Evolutionary conservation across 2,329 filamentous ascomycete genomes (phyloP), one percentile per base, ranked within the genome.

Genomic region (Coniochaeta ligniaria): DNA sequence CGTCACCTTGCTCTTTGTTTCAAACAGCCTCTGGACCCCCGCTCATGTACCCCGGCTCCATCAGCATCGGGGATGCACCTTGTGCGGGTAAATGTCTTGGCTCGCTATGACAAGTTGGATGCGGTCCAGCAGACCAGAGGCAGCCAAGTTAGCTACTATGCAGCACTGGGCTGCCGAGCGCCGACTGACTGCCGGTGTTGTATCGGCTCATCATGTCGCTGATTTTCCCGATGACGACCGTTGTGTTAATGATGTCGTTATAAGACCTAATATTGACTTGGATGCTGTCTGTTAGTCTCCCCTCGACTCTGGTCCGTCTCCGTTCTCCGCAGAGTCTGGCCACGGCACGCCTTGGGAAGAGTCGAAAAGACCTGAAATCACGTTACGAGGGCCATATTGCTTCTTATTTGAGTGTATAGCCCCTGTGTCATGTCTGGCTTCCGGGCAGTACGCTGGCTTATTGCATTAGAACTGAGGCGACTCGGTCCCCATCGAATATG

Each of bases 1-100:
- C 24, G 47, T 52, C 47, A 52, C 14, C 47, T 31, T 52, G 26
- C 47, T 50, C 47, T 52, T 28, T 26, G 47, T 52, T 52, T 52
- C 24, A 52, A 52, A 52, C 47, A 31, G 31, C 24, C 26, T 47
- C 47, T 60, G 20, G 33, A 35, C 59, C 55, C 54, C 62, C 59
- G 60, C 62, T 50, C 33, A 60, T 62, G 47, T 58, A 63, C 57
- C 61, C 62, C 60, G 26, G n/a, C 33, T 57, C 9, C 54, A 57
- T 57, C 33, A 57, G 11, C 20, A 22, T 38, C n/a, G 47, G 4
- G 47, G 47, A 52, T 12, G 47, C 47, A 31, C 11, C 47, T 61
- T 59, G 58, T 22, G 58, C 61, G 60, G 63, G 59, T 66, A 65
- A 66, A 64, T 65, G 54, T 57, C 54, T 57, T 57, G 54, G 54